Evolutionary conservation across 164 flowering plant species (phyloP).

Genomic region (Liquidambar formosana): DNA sequence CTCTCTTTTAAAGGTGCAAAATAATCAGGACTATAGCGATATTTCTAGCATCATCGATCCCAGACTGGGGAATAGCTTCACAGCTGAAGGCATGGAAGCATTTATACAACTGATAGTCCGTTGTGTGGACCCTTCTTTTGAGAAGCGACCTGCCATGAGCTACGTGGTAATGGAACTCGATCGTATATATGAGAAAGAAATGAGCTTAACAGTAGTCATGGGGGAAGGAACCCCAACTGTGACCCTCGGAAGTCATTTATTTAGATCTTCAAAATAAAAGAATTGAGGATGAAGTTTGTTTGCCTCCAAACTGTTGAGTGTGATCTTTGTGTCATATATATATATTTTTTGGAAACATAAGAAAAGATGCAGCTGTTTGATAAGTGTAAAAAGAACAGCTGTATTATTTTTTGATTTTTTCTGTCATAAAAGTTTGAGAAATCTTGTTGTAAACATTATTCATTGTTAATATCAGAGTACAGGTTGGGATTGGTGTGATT

Average conservation of each 20-base stretch:
- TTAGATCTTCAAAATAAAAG: slow-evolving; percentile 51
- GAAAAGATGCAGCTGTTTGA: slow-evolving; percentile 57
- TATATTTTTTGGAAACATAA: slow-evolving; percentile 12
- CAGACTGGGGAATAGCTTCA: slow-evolving; percentile 67
- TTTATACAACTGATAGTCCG: slow-evolving; percentile 47
- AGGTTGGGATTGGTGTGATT: slow-evolving; percentile 29
- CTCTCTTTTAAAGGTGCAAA: slow-evolving; percentile 54
- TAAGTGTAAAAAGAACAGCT: slow-evolving; percentile 83
- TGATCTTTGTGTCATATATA: slow-evolving; percentile 24
- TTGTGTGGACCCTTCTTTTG: slow-evolving; percentile 71
- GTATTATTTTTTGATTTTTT: slow-evolving; percentile 30
- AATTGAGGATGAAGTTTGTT: slow-evolving; percentile 6
- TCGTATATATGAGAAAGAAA: slow-evolving; percentile 72
- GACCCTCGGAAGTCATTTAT: slow-evolving; percentile 81
- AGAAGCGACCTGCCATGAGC: slow-evolving; percentile 75
- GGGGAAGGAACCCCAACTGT: slow-evolving; percentile 84
- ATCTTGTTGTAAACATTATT: slow-evolving; percentile 31
- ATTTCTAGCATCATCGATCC: slow-evolving; percentile 56
- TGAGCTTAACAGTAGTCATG: slow-evolving; percentile 73
- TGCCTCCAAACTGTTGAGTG: slow-evolving; percentile 12
- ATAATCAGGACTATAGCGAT: slow-evolving; percentile 41
- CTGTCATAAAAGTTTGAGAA: slow-evolving; percentile 23
- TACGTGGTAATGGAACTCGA: slow-evolving; percentile 69
- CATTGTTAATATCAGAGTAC: slow-evolving; percentile 37
- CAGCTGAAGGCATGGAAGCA: slow-evolving; percentile 82